phyloP scores from a whole-genome alignment of 352 stramenopile genomes.

The Globisporangium nagaii region DNA sequence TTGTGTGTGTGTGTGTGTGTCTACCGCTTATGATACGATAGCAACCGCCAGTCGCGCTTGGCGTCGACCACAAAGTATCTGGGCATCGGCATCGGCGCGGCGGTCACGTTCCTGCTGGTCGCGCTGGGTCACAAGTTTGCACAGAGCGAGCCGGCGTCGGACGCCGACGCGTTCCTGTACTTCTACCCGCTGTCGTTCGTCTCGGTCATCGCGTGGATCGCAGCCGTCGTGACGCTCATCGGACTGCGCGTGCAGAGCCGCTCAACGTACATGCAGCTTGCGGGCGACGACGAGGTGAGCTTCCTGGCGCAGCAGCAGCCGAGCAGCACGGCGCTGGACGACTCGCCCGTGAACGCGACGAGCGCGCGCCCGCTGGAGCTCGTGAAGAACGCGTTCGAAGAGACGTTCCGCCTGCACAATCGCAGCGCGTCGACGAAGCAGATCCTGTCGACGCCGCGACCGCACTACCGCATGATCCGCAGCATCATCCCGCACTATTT shows the following conservation, averaged over 20 bases:
- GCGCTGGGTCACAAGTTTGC: constrained; percentile 43
- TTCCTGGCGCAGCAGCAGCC: constrained; percentile 37
- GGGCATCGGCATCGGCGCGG: constrained; percentile 49
- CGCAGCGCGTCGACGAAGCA: constrained; percentile 23
- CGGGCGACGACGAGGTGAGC: constrained; percentile 45
- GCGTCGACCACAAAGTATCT: constrained; percentile 60
- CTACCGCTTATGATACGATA: neutral
- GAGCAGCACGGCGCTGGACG: constrained; percentile 20
- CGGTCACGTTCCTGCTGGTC: constrained; percentile 46
- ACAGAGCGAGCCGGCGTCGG: constrained; percentile 23
- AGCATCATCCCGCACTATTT: constrained; percentile 71
- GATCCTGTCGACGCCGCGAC: constrained; percentile 44
- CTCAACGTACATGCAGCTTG: constrained; percentile 62
- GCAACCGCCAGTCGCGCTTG: constrained; percentile 61
- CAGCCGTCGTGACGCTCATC: constrained; percentile 59
- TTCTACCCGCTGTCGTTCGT: constrained; percentile 78
- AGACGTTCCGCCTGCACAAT: constrained; percentile 49
- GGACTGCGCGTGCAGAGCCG: constrained; percentile 55
- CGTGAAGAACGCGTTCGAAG: constrained; percentile 66
- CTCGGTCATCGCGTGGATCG: constrained; percentile 65
- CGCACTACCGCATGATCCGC: constrained; percentile 69
- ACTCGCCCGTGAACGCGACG: constrained; percentile 16
- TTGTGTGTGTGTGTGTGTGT: neutral
- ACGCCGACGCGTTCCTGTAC: constrained; percentile 51
- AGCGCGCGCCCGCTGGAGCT: constrained; percentile 31